These are phyloP conservation scores for Citrullus amarus DNA, from an alignment of 306 rosid genomes.

Conservation along the genomic window DNA sequence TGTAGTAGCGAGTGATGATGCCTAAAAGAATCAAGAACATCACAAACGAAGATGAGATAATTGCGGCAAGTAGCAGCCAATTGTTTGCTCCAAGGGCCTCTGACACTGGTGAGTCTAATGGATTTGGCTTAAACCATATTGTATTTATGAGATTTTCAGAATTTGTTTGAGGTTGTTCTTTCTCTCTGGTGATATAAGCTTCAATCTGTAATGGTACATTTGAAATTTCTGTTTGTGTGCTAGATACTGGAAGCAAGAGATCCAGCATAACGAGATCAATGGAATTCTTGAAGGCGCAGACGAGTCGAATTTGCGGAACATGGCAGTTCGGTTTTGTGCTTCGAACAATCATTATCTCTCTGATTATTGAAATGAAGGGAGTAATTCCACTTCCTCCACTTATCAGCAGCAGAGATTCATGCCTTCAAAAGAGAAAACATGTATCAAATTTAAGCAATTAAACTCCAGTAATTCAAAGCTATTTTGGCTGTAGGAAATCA, in stretches of 20 bases:
- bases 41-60: conserved; percentile 28
- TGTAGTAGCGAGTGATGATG: conserved; percentile 22
- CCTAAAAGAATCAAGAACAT: conserved; percentile 29
- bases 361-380: conserved; percentile 53
- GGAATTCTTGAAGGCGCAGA: conserved; percentile 40
- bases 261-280: conserved; percentile 32
- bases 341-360: conserved; percentile 40
- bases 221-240: conserved; percentile 1
- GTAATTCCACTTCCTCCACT: conserved; percentile 64
- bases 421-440: conserved; percentile 14
- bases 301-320: conserved; percentile 19
- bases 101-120: conserved; percentile 23
- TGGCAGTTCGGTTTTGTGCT: conserved; percentile 20
- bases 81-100: conserved; percentile 21
- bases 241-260: conserved; percentile 30
- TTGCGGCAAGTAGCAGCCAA: conserved; percentile 31
- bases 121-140: conserved; percentile 22
- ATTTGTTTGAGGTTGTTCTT: conserved; percentile 5
- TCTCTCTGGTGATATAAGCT: conserved; percentile 36
- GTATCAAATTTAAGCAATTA: not conserved
- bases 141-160: conserved; percentile 19
- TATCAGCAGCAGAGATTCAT: conserved; percentile 30
- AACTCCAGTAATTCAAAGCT: not conserved
- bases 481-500: not conserved
- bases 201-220: conserved; percentile 21